Evolutionary conservation across 345 rosid genomes (phyloP), one percentile per base, ranked within the genome.

Genomic region (Zanthoxylum bungeanum): DNA sequence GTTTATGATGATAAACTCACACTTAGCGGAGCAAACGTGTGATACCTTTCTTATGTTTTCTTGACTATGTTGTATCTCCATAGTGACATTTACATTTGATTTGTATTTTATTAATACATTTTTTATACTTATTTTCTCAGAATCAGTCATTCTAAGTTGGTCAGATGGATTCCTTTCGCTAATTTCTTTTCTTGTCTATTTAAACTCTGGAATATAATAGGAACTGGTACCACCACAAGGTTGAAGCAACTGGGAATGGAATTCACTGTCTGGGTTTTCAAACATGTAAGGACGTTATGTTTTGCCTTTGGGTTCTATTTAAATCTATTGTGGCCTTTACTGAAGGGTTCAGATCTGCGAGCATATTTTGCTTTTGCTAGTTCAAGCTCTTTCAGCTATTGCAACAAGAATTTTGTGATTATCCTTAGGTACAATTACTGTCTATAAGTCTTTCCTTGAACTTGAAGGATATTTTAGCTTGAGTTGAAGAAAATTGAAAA

Each of bases 171-270:
- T 72, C 4, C 47, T 71, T 7, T 14, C 69, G 37, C 66, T 62
- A 57, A 72, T 69, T 46, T 60, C 58, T 78, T 66, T 16, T 64
- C 47, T 46, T 9, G 66, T 37, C 39, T 64, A 16, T 47, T 67
- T 42, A 73, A 75, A 63, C 60, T 74, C 25, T 80, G 66, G 34
- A 75, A 79, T 73, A 49, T 65, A 68, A 71, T 73, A 92, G 98
- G 98, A 64, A 85, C 22, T 74, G 89, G 89, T 75, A 92, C 97
- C 64, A 94, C 97, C 59, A 83, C 87, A 73, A 89, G 97, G 88
- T 77, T 94, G 83, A 92, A 89, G 87, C 98, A 90, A 78, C 76
- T 92, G 83, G 97, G 98, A 69, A 94, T 94, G 98, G 98, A 94
- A 79, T 94, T 94, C 81, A 88, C 97, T 39, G 97, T 94, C 60